phyloP scores from a whole-genome alignment of 225 moss, liverwort and hornwort species.

The Polytrichum commune region DNA sequence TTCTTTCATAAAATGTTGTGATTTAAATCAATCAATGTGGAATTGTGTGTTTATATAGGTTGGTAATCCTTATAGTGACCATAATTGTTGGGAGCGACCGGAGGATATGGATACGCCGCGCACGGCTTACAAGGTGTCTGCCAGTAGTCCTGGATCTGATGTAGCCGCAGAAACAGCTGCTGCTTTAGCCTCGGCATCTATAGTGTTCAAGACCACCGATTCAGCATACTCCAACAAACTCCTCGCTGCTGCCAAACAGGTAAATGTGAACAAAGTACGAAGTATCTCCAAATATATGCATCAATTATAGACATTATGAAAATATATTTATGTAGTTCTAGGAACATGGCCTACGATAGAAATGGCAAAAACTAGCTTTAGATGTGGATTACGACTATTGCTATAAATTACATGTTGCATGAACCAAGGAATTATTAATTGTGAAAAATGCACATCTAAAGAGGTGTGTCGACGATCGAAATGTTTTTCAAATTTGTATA shows the following conservation, averaged over 20 bases:
- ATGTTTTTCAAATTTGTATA: no score
- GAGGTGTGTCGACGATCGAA: no score
- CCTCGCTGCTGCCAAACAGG: constrained; percentile 24
- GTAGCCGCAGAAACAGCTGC: constrained; percentile 54
- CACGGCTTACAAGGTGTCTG: constrained; percentile 63
- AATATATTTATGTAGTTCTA: no score
- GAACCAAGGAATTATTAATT: no score
- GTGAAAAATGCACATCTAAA: no score
- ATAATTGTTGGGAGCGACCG: constrained; percentile 78
- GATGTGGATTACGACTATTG: no score
- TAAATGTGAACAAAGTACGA: background rate
- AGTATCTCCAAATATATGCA: no score
- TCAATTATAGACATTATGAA: no score
- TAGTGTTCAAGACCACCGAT: constrained; percentile 35
- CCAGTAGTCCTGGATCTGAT: constrained; percentile 47
- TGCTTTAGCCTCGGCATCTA: constrained; percentile 46
- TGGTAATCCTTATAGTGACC: constrained; percentile 46
- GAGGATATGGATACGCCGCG: constrained; percentile 75
- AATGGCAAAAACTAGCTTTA: no score
- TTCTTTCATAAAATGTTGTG: background rate
- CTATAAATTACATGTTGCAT: no score
- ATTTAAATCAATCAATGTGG: background rate
- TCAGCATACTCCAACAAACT: constrained; percentile 28
- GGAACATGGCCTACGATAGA: background rate
- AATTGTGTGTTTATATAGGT: constrained; percentile 24